A percentile compares a stretch with the other conserved stretches of the same genome.
phyloP scores from a whole-genome alignment of 225 moss, liverwort and hornwort genomes.

The Sphagnum tenellum region DNA sequence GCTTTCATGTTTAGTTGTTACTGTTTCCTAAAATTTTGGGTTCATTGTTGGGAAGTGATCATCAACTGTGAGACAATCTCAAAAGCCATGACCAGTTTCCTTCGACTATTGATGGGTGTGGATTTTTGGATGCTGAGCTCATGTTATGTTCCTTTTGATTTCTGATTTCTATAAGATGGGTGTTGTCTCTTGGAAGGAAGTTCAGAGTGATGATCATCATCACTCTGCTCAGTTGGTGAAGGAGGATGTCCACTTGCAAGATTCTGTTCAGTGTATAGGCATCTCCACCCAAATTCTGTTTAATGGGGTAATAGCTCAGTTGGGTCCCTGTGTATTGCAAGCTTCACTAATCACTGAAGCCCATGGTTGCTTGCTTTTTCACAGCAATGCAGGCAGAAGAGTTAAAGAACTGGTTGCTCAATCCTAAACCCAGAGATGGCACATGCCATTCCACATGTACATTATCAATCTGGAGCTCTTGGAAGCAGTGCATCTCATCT shows the following conservation, averaged over 20 bases:
- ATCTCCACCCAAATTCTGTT: conserved; percentile 94
- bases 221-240: too few species aligned
- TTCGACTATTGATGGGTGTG: too few species aligned
- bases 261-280: conserved; percentile 95
- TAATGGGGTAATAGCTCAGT: conserved; percentile 90
- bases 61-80: too few species aligned
- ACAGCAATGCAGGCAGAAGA: conserved; percentile 80
- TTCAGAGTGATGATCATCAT: too few species aligned
- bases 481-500: conserved; percentile 89
- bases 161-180: too few species aligned
- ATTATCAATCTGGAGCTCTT: conserved; percentile 83
- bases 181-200: too few species aligned
- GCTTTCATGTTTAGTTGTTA: too few species aligned
- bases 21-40: too few species aligned
- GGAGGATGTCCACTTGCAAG: conserved; percentile 50
- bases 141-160: too few species aligned
- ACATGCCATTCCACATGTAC: conserved; percentile 99
- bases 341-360: conserved; percentile 73
- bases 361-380: conserved; percentile 58
- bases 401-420: conserved; percentile 93
- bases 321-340: conserved; percentile 85
- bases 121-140: too few species aligned
- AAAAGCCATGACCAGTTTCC: too few species aligned
- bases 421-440: conserved; percentile 75
- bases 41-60: too few species aligned